These are phyloP conservation scores for Trichoderma arundinaceum DNA, from an alignment of 2,329 filamentous ascomycete genomes.

Conservation along the genomic window DNA sequence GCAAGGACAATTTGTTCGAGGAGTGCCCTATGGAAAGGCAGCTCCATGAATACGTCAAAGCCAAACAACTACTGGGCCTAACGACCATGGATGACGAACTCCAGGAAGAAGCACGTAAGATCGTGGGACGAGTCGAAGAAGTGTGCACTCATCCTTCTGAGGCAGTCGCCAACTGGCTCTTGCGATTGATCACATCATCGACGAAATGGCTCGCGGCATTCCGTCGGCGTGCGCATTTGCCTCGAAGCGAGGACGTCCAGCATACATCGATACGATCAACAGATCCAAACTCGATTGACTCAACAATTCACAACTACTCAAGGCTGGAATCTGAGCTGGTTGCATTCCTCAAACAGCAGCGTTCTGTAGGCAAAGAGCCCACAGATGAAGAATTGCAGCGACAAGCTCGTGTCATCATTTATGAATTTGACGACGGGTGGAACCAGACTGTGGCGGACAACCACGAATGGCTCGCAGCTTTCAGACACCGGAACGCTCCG, in stretches of 20 bases:
- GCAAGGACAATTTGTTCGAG: constrained; percentile 63
- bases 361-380: constrained; percentile 53
- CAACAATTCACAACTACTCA: constrained; percentile 63
- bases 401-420: constrained; percentile 65
- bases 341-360: constrained; percentile 56
- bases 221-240: constrained; percentile 61
- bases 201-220: constrained; percentile 63
- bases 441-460: constrained; percentile 68
- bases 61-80: constrained; percentile 59
- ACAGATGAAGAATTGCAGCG: constrained; percentile 61
- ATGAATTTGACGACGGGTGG: constrained; percentile 66
- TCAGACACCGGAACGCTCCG: constrained; percentile 54
- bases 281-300: constrained; percentile 62
- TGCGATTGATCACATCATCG: constrained; percentile 57
- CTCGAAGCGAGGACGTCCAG: constrained; percentile 61
- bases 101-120: constrained; percentile 63
- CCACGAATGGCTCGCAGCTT: constrained; percentile 57
- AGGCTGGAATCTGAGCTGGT: constrained; percentile 62
- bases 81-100: constrained; percentile 65
- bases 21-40: constrained; percentile 61
- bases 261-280: constrained; percentile 56
- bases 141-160: constrained; percentile 56
- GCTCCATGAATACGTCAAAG: constrained; percentile 59
- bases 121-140: constrained; percentile 63
- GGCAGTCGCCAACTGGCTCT: constrained; percentile 60